phyloP scores from a whole-genome alignment of 2,329 filamentous ascomycete genomes.

The Monilinia laxa region DNA sequence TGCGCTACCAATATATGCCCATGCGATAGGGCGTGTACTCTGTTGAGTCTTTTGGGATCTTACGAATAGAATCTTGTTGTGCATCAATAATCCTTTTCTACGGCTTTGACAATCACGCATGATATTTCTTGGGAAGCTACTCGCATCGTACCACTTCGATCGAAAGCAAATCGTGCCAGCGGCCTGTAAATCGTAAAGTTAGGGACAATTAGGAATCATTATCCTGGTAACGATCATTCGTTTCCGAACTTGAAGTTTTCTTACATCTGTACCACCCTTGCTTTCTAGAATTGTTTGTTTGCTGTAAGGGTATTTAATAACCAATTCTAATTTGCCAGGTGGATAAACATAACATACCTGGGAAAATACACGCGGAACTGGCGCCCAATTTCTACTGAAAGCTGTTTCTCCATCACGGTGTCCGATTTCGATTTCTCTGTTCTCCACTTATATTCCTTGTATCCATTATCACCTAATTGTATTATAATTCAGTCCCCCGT shows the following conservation, averaged over 20 bases:
- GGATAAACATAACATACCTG: conserved; percentile 44
- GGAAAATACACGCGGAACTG: conserved; percentile 79
- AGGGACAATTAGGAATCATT: neutral
- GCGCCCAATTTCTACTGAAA: conserved; percentile 42
- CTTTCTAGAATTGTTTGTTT: conserved; percentile 64
- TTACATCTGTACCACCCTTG: conserved; percentile 59
- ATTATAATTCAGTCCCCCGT: conserved; percentile 23
- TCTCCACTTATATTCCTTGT: conserved; percentile 45
- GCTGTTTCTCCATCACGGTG: conserved; percentile 29
- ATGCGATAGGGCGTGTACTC: conserved; percentile 49
- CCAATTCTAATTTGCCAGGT: conserved; percentile 4
- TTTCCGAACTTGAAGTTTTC: conserved; percentile 32
- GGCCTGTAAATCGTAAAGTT: conserved; percentile 43
- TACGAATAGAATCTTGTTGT: conserved; percentile 74
- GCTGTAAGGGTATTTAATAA: conserved; percentile 14
- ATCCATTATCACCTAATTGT: conserved; percentile 47
- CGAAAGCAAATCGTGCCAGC: conserved; percentile 84
- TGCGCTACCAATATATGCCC: conserved; percentile 85
- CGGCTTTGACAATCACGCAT: conserved; percentile 75
- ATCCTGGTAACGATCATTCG: conserved; percentile 6
- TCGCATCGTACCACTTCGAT: conserved; percentile 64
- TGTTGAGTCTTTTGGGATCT: conserved; percentile 33
- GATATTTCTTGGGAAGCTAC: conserved; percentile 68
- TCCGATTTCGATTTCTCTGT: conserved; percentile 33
- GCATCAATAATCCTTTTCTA: conserved; percentile 73